Evolutionary conservation across 495 filamentous ascomycete species (phyloP).

Genomic region (Mytilinidion resinicola): DNA sequence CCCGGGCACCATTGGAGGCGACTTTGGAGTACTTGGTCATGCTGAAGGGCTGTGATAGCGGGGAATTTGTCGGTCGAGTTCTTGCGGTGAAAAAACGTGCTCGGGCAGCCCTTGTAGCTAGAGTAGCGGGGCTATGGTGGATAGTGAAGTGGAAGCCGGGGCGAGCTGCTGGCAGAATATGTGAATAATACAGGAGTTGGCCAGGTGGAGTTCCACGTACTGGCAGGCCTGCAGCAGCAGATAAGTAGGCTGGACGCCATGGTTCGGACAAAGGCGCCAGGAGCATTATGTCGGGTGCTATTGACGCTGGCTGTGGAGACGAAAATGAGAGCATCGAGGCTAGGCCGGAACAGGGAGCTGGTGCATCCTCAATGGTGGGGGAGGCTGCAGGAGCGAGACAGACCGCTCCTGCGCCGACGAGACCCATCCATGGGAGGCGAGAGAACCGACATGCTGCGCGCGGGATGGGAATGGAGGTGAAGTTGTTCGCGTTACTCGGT

Average conservation of each 20-base stretch:
- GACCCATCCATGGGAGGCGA: too few relatives aligned
- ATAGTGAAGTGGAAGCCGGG: slow-evolving; percentile 1
- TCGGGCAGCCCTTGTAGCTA: background rate
- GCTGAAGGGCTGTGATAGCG: background rate
- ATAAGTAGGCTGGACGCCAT: background rate
- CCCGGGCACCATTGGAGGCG: slow-evolving; percentile 15
- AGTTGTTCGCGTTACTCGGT: too few relatives aligned
- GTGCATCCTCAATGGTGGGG: too few relatives aligned
- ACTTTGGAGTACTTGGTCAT: slow-evolving; percentile 19
- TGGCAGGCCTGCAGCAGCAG: background rate
- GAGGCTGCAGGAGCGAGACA: too few relatives aligned
- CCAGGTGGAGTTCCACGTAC: slow-evolving; percentile 22
- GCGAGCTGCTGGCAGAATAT: slow-evolving; percentile 2
- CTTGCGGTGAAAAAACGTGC: background rate
- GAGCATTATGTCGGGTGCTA: too few relatives aligned
- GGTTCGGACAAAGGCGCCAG: background rate
- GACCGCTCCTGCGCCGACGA: too few relatives aligned
- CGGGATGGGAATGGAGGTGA: too few relatives aligned
- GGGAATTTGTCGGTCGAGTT: background rate
- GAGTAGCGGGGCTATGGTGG: background rate
- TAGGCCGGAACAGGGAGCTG: too few relatives aligned
- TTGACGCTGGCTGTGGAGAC: too few relatives aligned
- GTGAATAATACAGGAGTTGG: slow-evolving; percentile 8
- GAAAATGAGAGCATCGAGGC: too few relatives aligned
- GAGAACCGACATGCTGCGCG: too few relatives aligned